A percentile compares a stretch with the other conserved stretches of the same genome.
These are phyloP conservation scores for Nakazawaea laoshanensis DNA, from an alignment of 805 yeast species.

Conservation along the genomic window DNA sequence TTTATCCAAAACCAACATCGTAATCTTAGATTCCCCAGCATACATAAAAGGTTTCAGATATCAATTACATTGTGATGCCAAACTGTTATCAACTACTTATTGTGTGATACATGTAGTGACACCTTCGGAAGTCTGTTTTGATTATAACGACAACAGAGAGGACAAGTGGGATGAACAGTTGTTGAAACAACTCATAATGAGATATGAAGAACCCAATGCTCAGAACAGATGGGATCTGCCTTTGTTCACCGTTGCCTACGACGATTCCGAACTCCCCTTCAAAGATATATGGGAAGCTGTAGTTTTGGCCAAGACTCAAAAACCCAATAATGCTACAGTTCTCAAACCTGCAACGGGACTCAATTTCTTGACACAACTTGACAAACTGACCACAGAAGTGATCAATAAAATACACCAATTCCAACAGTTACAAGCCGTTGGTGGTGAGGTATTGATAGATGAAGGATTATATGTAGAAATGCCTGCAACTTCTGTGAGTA, in stretches of 20 bases:
- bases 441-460: conserved; percentile 40
- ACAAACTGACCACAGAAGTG: conserved; percentile 58
- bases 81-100: conserved; percentile 71
- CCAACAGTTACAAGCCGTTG: conserved; percentile 42
- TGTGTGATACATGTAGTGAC: conserved; percentile 76
- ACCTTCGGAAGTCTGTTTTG: conserved; percentile 49
- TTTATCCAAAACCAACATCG: conserved; percentile 58
- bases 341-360: conserved; percentile 72
- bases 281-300: conserved; percentile 61
- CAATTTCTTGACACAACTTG: conserved; percentile 72
- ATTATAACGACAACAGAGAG: conserved; percentile 44
- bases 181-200: conserved; percentile 60
- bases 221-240: conserved; percentile 93
- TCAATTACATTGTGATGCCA: conserved; percentile 91
- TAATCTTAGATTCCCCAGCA: conserved; percentile 76
- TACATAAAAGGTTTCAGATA: conserved; percentile 95
- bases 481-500: conserved; percentile 53
- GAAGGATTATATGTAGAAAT: conserved; percentile 41
- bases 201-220: conserved; percentile 91
- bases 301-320: conserved; percentile 51
- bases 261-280: conserved; percentile 47
- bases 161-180: conserved; percentile 59
- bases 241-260: conserved; percentile 57
- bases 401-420: conserved; percentile 54
- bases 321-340: conserved; percentile 80